Evolutionary conservation across 2,329 filamentous ascomycete species (phyloP), one percentile per base, ranked within the genome.

Genomic region (Pseudocercospora macadamiae): DNA sequence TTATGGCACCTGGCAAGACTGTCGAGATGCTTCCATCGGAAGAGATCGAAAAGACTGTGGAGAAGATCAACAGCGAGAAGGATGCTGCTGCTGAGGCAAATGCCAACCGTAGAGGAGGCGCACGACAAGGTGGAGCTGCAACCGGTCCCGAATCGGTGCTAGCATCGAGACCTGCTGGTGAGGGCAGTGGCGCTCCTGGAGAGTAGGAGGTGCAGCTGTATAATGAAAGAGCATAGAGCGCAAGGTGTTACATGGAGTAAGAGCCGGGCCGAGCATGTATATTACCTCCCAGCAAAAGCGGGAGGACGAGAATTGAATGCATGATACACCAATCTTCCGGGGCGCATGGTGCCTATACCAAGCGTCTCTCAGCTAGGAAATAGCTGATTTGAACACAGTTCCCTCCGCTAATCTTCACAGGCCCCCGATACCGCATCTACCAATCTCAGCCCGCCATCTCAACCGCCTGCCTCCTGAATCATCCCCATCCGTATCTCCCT

Each of bases 21-120:
- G 86, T 99, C 64, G 93, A 97, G 82, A 93, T 96, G 87, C 84
- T 99, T 68, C 91, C 92, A 2, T 89, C 93, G 28, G 93, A 97
- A 76, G 91, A 96, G 72, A 99, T 99, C 72, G 95, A 99, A 82
- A 86, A 86, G 69, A 97, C 96, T 73, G 96, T 99, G 73, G 97
- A 97, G 87, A 95, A 87, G 78, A 99, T 99, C 76, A 96, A 99
- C 82, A 90, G 93, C 71, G 96, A 99, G 85, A 99, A 99, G 85
- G 93, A 96, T 75, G 95, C 97, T 77, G 68, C 63, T 1, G 64
- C 64, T 25, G 95, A 99, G 82, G 93, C 93, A 21, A 91, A 91
- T 37, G 96, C 92, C 85, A 96, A 96, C 88, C 96, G 96, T 44
- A 59, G 64, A 60, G 64, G 64, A 52, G 89, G 90, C 59, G 83